Percentiles rank a stretch among this genome's conserved stretches.
Evolutionary conservation across 2,329 filamentous ascomycete genomes (phyloP).

Genomic region (Fonsecaea pugnacius): DNA sequence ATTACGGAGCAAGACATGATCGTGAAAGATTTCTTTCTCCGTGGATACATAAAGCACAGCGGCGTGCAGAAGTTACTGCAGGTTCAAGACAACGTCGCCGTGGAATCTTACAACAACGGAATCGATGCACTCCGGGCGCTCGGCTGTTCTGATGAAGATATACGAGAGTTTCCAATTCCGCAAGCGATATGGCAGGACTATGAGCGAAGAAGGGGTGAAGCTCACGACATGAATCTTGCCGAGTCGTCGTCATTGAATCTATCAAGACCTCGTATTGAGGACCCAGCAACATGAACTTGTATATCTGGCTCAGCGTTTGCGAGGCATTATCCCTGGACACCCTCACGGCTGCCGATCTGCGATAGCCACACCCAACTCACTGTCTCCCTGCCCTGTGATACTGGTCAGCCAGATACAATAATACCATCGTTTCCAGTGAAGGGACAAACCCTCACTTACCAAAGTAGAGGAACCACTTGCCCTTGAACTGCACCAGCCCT

Average conservation of each 20-base stretch:
- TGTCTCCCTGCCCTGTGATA: conserved; percentile 15
- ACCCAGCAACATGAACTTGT: too few species aligned
- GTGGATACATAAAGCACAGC: fast-evolving
- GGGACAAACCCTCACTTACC: conserved; percentile 3
- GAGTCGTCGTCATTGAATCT: background rate
- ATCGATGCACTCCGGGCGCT: background rate
- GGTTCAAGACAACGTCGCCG: background rate
- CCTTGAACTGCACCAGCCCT: conserved; percentile 43
- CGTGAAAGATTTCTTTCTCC: too few species aligned
- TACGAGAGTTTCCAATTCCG: background rate
- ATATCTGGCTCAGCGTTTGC: too few species aligned
- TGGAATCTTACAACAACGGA: background rate
- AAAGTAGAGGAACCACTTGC: conserved; percentile 38
- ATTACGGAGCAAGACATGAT: too few species aligned
- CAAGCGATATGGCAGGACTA: background rate
- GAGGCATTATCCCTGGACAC: too few species aligned
- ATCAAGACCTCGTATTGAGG: background rate
- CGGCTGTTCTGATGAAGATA: background rate
- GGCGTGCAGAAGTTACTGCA: background rate
- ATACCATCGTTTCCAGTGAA: background rate
- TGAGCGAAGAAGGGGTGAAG: background rate
- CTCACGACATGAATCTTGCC: background rate
- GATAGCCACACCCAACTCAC: conserved; percentile 18
- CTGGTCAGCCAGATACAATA: background rate
- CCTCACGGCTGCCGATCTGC: conserved; percentile 8